These are phyloP conservation scores for Fusarium buxicola DNA, from an alignment of 2,329 filamentous ascomycete species.

Conservation along the genomic window DNA sequence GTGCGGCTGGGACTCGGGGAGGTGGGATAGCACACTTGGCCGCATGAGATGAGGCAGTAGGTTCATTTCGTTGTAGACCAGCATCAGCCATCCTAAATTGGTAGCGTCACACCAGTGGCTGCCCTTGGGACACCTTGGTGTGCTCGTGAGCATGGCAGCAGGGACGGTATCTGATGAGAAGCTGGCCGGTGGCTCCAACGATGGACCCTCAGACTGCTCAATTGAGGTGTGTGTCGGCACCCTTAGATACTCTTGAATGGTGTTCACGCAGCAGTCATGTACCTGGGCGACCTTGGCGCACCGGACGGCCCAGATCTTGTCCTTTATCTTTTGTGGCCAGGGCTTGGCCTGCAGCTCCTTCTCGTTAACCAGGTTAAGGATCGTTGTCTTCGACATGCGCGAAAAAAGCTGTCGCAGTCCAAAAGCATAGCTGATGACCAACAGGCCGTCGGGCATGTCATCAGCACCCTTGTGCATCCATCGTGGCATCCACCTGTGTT, in stretches of 20 bases:
- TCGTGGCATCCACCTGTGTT: conserved; percentile 63
- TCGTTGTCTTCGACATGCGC: conserved; percentile 61
- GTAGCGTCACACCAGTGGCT: conserved; percentile 64
- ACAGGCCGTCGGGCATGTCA: conserved; percentile 61
- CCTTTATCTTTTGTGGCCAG: conserved; percentile 61
- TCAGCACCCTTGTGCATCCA: conserved; percentile 62
- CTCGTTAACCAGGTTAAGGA: conserved; percentile 59
- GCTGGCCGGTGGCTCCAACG: conserved; percentile 39
- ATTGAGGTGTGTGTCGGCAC: conserved; percentile 39
- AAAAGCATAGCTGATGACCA: conserved; percentile 66
- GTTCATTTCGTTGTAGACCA: conserved; percentile 61
- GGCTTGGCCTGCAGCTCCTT: conserved; percentile 56
- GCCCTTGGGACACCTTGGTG: conserved; percentile 61
- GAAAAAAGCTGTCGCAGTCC: conserved; percentile 62
- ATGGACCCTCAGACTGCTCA: conserved; percentile 29
- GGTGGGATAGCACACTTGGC: conserved; percentile 42
- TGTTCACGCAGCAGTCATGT: conserved; percentile 57
- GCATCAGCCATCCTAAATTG: conserved; percentile 66
- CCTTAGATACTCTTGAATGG: conserved; percentile 60
- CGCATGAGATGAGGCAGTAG: conserved; percentile 57
- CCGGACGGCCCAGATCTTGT: conserved; percentile 62
- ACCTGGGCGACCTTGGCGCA: conserved; percentile 64
- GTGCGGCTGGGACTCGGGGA: conserved; percentile 43
- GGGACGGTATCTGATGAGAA: conserved; percentile 32
- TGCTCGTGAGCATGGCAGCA: conserved; percentile 49